These are phyloP conservation scores for Wickerhamiella vanderwaltii DNA, from an alignment of 805 yeast species.

Conservation along the genomic window DNA sequence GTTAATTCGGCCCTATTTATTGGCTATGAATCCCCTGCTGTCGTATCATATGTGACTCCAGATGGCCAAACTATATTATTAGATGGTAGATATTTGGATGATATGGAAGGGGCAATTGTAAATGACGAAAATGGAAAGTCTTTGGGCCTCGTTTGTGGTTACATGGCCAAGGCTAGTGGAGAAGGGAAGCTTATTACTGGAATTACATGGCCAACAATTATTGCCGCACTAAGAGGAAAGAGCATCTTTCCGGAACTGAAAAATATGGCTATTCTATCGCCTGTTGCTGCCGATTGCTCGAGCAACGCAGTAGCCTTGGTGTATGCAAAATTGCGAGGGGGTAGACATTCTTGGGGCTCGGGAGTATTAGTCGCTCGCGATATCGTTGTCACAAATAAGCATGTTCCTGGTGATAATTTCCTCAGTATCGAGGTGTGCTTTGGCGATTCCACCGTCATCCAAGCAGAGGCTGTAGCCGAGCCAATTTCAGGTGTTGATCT, in stretches of 20 bases:
- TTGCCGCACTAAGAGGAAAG: background rate
- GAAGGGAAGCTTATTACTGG: constrained; percentile 26
- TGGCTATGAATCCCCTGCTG: constrained; percentile 24
- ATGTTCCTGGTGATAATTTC: constrained; percentile 23
- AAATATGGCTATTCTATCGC: background rate
- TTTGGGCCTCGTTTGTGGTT: constrained; percentile 26
- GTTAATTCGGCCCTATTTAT: constrained; percentile 27
- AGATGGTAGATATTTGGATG: constrained; percentile 27
- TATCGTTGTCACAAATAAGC: constrained; percentile 27
- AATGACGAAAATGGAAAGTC: constrained; percentile 7
- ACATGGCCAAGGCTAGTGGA: constrained; percentile 22
- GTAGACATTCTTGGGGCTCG: constrained; percentile 28
- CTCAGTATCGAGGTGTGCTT: constrained; percentile 13
- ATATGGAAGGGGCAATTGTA: constrained; percentile 29
- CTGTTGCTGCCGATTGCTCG: background rate
- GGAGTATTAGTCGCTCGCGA: constrained; percentile 25
- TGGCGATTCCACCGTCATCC: constrained; percentile 10
- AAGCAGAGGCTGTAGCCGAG: constrained; percentile 14
- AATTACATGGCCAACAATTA: constrained; percentile 24
- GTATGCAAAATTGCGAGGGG: constrained; percentile 16
- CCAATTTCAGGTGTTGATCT: constrained; percentile 27
- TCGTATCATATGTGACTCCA: constrained; percentile 17
- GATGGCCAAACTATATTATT: constrained; percentile 16
- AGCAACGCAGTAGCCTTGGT: constrained; percentile 17
- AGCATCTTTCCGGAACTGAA: background rate